Conservation (phyloP, 306 rosid genomes). For the Castanea sativa region DNA sequence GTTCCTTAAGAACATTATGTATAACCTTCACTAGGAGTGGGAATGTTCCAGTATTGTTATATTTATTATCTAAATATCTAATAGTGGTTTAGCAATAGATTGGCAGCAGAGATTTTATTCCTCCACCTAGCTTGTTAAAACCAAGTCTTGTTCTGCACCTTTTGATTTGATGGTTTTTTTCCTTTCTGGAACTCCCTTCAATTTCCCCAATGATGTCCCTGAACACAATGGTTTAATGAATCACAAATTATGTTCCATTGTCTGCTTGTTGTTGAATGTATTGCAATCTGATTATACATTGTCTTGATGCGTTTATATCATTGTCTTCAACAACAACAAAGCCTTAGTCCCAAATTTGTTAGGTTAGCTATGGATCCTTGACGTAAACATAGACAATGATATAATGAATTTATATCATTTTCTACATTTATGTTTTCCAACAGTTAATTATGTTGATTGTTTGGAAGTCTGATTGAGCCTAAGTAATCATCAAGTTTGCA, state of each 20-base stretch:
- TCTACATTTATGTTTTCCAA: neutral
- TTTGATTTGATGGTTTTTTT: neutral
- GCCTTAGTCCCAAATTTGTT: too few species aligned
- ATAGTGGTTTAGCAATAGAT: neutral
- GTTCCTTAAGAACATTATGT: neutral
- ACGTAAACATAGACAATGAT: too few species aligned
- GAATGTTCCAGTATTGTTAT: neutral
- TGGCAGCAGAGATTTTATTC: neutral
- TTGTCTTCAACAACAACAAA: too few species aligned
- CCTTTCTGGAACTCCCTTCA: conserved; percentile 3
- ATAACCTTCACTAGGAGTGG: neutral
- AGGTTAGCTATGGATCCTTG: too few species aligned
- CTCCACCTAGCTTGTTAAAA: neutral
- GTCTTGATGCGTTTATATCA: neutral
- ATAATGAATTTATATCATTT: too few species aligned
- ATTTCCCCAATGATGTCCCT: neutral
- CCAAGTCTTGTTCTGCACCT: neutral
- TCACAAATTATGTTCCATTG: neutral
- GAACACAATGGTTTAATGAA: neutral
- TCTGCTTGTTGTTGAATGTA: neutral
- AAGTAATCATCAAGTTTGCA: neutral
- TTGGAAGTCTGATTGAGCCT: conserved; percentile 16
- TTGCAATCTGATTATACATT: neutral
- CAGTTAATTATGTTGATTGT: neutral
- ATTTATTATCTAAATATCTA: neutral